Percentiles rank a stretch among this genome's conserved stretches.
phyloP scores from a whole-genome alignment of 2,329 filamentous ascomycete species.

The Fusarium circinatum region DNA sequence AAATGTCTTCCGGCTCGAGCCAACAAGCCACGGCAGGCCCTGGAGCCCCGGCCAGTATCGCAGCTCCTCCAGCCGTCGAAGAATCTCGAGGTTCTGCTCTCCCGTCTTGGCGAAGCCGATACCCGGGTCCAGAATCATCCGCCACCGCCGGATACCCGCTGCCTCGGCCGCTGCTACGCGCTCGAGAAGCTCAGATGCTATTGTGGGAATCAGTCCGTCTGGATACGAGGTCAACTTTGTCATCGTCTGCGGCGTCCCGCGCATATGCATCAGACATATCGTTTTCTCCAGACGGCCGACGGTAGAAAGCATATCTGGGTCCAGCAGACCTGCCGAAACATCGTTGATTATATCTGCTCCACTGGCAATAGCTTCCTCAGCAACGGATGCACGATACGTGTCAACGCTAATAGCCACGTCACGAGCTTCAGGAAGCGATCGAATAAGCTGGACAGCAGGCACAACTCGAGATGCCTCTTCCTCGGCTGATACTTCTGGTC shows the following conservation, averaged over 20 bases:
- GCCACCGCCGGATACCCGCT: slow-evolving; percentile 89
- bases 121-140: slow-evolving; percentile 93
- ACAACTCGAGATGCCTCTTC: slow-evolving; percentile 84
- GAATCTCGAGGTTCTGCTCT: slow-evolving; percentile 82
- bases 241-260: slow-evolving; percentile 88
- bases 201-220: slow-evolving; percentile 70
- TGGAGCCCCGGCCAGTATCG: slow-evolving; percentile 71
- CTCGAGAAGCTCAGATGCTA: slow-evolving; percentile 73
- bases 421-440: slow-evolving; percentile 69
- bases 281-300: slow-evolving; percentile 82
- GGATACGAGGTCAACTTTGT: slow-evolving; percentile 74
- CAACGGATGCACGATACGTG: slow-evolving; percentile 89
- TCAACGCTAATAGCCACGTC: slow-evolving; percentile 85
- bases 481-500: slow-evolving; percentile 72
- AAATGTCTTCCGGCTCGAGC: slow-evolving; percentile 89
- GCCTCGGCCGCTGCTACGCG: slow-evolving; percentile 79
- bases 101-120: slow-evolving; percentile 91
- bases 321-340: slow-evolving; percentile 83
- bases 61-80: slow-evolving; percentile 74
- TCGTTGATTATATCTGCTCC: slow-evolving; percentile 97
- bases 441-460: slow-evolving; percentile 80
- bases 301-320: slow-evolving; percentile 82
- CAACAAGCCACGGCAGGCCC: slow-evolving; percentile 87
- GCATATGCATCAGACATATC: slow-evolving; percentile 92
- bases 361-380: slow-evolving; percentile 76